Evolutionary conservation across 306 rosid genomes (phyloP), one percentile per base, ranked within the genome.

Genomic region (Pyrus bretschneideri): DNA sequence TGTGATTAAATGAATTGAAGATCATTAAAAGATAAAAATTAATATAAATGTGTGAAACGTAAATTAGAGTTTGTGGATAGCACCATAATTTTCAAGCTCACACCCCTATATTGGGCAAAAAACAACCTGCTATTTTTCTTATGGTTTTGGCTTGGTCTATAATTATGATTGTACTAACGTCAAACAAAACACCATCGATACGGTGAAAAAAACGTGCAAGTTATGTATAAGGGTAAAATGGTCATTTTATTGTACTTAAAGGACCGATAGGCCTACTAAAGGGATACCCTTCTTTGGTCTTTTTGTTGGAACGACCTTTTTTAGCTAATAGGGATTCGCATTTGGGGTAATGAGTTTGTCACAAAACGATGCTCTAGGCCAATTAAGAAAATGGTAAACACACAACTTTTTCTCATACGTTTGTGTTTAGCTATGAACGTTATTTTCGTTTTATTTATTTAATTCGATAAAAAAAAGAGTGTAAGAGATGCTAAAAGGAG

Each of bases 111-210:
- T 81, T 76, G 87, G 76, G 82, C 83, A 75, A 78, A 11, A 71
- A 73, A 78, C 75, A 54, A 6, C 51, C 44, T 83, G 63, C 73
- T 49, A 85, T 49, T 84, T 78, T 67, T n/a, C 81, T 86, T 65
- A 73, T 83, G 76, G 77, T 70, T 9, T 75, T 80, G 58, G n/a
- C 75, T 76, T 83, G 67, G 17, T 64, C 74, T 68, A 69, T 87
- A 67, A 87, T 85, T 80, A 91, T 86, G 64, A 72, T 76, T 73
- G 73, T 71, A 70, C 79, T 85, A 74, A 84, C 74, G 82, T 84
- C 78, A 84, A 88, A 83, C 78, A 82, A 87, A 91, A 82, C 77
- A 77, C 78, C 86, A 85, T 86, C 84, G 72, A 69, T 84, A 66
- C 81, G 82, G 30, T 74, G 76, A 80, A 64, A 49, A 49, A 70